A percentile compares a stretch with the other conserved stretches of the same genome.
phyloP scores from a whole-genome alignment of 306 rosid genomes.

The Rubus parviflorus region DNA sequence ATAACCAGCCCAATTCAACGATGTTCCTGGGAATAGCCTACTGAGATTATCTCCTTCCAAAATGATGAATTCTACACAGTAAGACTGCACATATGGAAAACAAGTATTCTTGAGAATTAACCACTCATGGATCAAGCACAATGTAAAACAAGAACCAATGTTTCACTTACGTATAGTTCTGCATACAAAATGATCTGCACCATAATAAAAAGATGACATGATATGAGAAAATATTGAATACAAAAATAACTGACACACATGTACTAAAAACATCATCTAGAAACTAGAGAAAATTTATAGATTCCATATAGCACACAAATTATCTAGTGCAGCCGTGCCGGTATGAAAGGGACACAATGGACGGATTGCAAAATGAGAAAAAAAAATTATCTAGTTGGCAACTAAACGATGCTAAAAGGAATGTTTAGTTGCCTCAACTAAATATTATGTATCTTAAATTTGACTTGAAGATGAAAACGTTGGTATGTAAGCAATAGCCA shows the following conservation, averaged over 20 bases:
- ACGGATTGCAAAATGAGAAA: background rate
- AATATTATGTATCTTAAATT: background rate
- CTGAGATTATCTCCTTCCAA: slow-evolving; percentile 88
- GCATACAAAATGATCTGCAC: slow-evolving; percentile 68
- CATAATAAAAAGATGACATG: slow-evolving; percentile 25
- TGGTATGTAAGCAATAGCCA: background rate
- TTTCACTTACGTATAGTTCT: slow-evolving; percentile 75
- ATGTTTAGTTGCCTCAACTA: background rate
- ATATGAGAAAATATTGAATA: slow-evolving; percentile 25
- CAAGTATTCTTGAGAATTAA: slow-evolving; percentile 8
- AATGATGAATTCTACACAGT: slow-evolving; percentile 76
- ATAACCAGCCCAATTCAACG: slow-evolving; percentile 49
- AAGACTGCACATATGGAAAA: slow-evolving; percentile 48
- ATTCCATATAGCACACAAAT: slow-evolving; percentile 1
- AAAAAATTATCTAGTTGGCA: background rate
- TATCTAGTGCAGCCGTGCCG: background rate
- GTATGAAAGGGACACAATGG: background rate
- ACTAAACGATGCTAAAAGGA: slow-evolving; percentile 6
- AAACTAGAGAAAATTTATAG: background rate
- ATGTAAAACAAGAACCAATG: slow-evolving; percentile 11
- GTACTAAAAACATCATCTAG: background rate
- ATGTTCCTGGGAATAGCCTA: slow-evolving; percentile 66
- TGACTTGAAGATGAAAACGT: background rate
- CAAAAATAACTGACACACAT: slow-evolving; percentile 2
- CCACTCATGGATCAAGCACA: background rate